Percentiles rank a stretch among this genome's conserved stretches.
phyloP scores from a whole-genome alignment of 192 early-diverging fungal genomes.

The Diversispora eburnea region DNA sequence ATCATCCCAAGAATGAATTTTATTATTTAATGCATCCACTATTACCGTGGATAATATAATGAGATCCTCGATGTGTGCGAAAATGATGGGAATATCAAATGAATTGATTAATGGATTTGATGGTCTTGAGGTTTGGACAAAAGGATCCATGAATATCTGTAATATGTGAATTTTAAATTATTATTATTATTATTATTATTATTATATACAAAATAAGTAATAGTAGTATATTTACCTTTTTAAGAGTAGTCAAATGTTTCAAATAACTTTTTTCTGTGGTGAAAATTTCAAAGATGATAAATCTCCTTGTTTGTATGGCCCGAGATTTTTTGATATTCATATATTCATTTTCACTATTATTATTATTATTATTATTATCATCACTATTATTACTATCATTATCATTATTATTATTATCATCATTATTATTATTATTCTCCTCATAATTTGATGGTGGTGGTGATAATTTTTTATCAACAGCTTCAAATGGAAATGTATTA shows the following conservation, averaged over 20 bases:
- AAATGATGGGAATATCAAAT: slow-evolving; percentile 37
- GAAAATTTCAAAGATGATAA: slow-evolving; percentile 38
- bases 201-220: background rate
- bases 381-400: too few species aligned
- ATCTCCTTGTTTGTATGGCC: slow-evolving; percentile 32
- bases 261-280: slow-evolving; percentile 44
- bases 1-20: slow-evolving; percentile 5
- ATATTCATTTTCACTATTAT: too few species aligned
- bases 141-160: slow-evolving; percentile 45
- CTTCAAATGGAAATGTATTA: slow-evolving; percentile 11
- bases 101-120: slow-evolving; percentile 33
- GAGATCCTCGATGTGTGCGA: slow-evolving; percentile 37
- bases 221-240: slow-evolving; percentile 31
- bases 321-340: background rate
- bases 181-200: background rate
- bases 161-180: background rate
- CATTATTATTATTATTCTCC: too few species aligned
- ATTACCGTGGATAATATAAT: slow-evolving; percentile 35
- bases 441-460: too few species aligned
- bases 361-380: too few species aligned
- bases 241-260: slow-evolving; percentile 35
- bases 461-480: background rate
- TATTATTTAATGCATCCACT: slow-evolving; percentile 25
- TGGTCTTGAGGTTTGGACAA: slow-evolving; percentile 29
- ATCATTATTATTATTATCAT: too few species aligned